Evolutionary conservation across 78 protist genomes (phyloP).

Genomic region (Thecamonas trahens): DNA sequence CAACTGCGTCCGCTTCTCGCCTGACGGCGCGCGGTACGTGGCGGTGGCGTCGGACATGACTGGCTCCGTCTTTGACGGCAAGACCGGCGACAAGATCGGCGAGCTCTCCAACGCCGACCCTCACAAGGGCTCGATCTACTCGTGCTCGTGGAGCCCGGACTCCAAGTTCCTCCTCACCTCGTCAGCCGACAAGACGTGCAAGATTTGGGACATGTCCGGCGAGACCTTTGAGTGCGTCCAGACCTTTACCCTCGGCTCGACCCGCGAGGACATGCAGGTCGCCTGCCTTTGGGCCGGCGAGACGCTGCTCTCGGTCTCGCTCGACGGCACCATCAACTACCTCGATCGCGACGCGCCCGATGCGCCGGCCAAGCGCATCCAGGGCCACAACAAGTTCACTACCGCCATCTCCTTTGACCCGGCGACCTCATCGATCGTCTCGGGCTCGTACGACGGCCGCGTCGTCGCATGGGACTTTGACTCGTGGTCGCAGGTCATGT

Average conservation of each 20-base stretch:
- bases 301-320: conserved; percentile 43
- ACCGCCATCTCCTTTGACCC: conserved; percentile 44
- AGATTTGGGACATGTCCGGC: conserved; percentile 50
- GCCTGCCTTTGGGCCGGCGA: conserved; percentile 73
- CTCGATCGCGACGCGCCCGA: conserved; percentile 34
- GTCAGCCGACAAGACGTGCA: conserved; percentile 78
- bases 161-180: conserved; percentile 48
- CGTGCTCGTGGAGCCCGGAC: conserved; percentile 54
- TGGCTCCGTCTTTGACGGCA: conserved; percentile 72
- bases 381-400: conserved; percentile 74
- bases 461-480: neutral
- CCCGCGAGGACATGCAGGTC: conserved; percentile 63
- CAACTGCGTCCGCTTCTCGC: conserved; percentile 77
- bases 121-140: conserved; percentile 66
- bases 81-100: conserved; percentile 65
- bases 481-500: neutral
- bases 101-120: conserved; percentile 32
- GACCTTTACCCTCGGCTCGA: conserved; percentile 17
- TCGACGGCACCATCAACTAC: conserved; percentile 57
- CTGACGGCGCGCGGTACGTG: conserved; percentile 52
- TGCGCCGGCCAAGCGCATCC: conserved; percentile 34
- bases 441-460: conserved; percentile 49
- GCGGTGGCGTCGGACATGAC: conserved; percentile 57
- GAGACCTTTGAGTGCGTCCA: neutral
- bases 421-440: conserved; percentile 25